Evolutionary conservation across 2,329 filamentous ascomycete genomes (phyloP), one percentile per base, ranked within the genome.

Genomic region (Ceratocystiopsis minuta): DNA sequence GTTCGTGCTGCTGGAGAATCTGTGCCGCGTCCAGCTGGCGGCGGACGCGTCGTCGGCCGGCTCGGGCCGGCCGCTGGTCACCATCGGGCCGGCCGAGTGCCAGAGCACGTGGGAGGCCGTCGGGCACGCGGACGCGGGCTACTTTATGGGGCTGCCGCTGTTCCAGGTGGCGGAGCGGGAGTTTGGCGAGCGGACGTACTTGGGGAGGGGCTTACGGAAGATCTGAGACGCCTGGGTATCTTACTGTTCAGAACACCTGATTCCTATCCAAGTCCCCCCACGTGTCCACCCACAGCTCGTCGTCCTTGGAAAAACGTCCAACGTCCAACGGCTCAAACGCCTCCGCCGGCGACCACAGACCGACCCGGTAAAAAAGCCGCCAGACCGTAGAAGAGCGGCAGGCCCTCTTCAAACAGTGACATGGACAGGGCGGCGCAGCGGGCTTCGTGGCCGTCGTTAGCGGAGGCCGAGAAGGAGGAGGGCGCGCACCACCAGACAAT

Each of bases 21-120:
- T 62, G 45, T 67, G 65, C 46, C 60, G 63, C 45, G 59, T 58
- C 3, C 65, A 70, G 53, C 51, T 72, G 15, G 46, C 75, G 40
- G 71, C 69, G 2, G 72, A 75, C 52, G 72, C 70, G 1, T 73
- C 72, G 0, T 73, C 72, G 0, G 70, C 57, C 0, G 78, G 78
- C 0, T 62, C 73, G 3, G 80, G 79, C 11, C 44, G 46, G n/a
- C 48, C 49, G 15, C 40, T 50, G 16, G 42, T 46, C 9, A 42
- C 38, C 13, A 52, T 54, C 36, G 52, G 51, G 2, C 16, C 43
- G 28, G 51, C 49, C 4, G 52, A 54, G 43, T 48, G 51, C 0
- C 41, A 39, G 28, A 37, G 38, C n/a, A 51, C 48, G 7, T 52
- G 44, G 44, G 41, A 46, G 37, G 50, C 52, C 36, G 48, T 53